Conservation (phyloP, 2,329 filamentous ascomycete genomes). For the Mollisiaceae sp. region DNA sequence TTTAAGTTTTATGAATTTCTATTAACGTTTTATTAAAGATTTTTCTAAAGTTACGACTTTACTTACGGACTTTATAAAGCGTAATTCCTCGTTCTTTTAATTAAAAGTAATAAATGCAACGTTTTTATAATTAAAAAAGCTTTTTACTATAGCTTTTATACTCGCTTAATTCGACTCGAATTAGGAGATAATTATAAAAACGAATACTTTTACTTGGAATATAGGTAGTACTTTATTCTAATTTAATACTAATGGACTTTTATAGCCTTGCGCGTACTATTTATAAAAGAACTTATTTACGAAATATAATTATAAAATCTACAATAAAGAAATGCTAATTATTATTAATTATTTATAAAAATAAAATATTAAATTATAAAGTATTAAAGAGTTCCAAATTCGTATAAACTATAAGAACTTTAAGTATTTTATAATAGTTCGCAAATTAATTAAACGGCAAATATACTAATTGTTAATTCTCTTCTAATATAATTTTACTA, state of each 20-base stretch:
- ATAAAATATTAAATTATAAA: conserved; percentile 3
- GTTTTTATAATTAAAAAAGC: conserved; percentile 3
- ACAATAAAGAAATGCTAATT: conserved; percentile 18
- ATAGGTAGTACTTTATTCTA: conserved; percentile 13
- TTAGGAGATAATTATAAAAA: conserved; percentile 4
- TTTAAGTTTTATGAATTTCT: conserved; percentile 25
- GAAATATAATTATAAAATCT: conserved; percentile 14
- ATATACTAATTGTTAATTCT: background rate
- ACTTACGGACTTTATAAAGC: background rate
- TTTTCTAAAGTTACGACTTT: conserved; percentile 6
- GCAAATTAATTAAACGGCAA: background rate
- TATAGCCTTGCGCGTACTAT: background rate
- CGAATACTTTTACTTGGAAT: conserved; percentile 9
- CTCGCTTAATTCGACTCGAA: background rate
- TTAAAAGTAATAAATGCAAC: background rate
- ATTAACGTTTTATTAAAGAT: conserved; percentile 20
- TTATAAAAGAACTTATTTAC: conserved; percentile 6
- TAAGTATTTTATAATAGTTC: background rate
- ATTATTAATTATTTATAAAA: conserved; percentile 13
- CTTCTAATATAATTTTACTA: background rate
- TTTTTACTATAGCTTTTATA: background rate
- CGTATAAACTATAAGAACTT: background rate
- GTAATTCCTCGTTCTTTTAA: background rate
- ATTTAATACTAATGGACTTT: background rate
- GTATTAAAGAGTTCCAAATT: conserved; percentile 1